Evolutionary conservation across 495 filamentous ascomycete species (phyloP).

Genomic region (Trichoderma reesei): DNA sequence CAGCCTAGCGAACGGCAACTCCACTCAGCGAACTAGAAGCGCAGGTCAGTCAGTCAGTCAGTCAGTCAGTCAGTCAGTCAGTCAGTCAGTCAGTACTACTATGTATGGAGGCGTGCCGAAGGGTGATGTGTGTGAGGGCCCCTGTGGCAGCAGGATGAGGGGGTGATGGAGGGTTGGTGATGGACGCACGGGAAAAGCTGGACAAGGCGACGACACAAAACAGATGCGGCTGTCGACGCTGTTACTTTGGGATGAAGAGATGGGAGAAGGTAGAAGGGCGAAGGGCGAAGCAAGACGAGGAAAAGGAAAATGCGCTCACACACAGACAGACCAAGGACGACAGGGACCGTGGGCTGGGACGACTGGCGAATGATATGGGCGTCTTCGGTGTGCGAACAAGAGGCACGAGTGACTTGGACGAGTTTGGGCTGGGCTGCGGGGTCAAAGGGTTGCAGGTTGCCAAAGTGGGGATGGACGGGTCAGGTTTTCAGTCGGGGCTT

Average conservation of each 20-base stretch:
- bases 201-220: too few species aligned
- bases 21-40: not conserved
- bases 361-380: not conserved
- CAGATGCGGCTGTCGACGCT: too few species aligned
- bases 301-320: not conserved
- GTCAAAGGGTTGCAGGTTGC: not conserved
- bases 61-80: not conserved
- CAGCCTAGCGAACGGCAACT: not conserved
- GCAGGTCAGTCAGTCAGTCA: not conserved
- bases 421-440: not conserved
- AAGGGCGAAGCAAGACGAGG: not conserved
- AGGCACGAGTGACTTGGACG: not conserved
- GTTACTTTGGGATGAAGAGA: not conserved
- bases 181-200: too few species aligned
- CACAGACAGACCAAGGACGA: not conserved
- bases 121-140: too few species aligned
- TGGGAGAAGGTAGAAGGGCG: too few species aligned
- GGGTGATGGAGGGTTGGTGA: too few species aligned
- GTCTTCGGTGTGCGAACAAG: not conserved
- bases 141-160: too few species aligned
- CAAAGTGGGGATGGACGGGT: not conserved
- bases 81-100: too few species aligned
- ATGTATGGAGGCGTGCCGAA: too few species aligned
- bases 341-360: not conserved
- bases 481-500: too few species aligned